Conservation (phyloP, 164 flowering plant genomes). For the Vitis labrusca region DNA sequence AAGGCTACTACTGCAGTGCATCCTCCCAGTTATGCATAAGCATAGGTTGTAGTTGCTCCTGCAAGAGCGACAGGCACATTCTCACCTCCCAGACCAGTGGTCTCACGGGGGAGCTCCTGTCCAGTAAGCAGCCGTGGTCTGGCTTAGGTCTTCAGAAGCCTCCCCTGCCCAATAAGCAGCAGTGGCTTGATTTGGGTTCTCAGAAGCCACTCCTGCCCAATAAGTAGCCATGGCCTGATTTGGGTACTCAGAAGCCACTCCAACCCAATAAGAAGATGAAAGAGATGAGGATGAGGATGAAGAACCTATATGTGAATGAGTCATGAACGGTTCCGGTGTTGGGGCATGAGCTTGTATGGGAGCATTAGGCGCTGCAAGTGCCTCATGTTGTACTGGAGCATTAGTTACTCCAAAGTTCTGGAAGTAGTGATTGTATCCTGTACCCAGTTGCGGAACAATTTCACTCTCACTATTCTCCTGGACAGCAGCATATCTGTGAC, state of each 20-base stretch:
- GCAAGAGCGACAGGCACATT: neutral
- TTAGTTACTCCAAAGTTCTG: neutral
- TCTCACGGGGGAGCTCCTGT: neutral
- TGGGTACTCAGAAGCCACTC: conserved; percentile 5
- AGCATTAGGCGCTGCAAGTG: neutral
- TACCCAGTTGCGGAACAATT: neutral
- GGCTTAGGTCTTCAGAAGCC: too few species aligned
- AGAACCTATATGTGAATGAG: neutral
- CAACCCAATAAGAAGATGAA: conserved; percentile 9
- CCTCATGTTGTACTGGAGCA: too few species aligned
- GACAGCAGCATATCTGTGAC: neutral
- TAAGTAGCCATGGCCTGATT: conserved; percentile 2
- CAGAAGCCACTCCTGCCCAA: conserved; percentile 4
- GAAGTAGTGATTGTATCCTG: neutral
- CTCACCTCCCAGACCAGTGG: neutral
- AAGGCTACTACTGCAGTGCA: neutral
- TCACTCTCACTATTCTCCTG: conserved; percentile 1
- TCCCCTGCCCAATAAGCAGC: too few species aligned
- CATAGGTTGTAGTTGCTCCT: neutral
- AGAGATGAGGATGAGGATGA: conserved; percentile 5
- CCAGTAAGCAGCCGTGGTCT: too few species aligned
- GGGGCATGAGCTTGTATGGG: neutral
- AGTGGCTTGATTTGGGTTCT: neutral
- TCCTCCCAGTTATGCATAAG: neutral
- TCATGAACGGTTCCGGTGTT: neutral